Conservation (phyloP, 129 eudicot species). For the Artemisia annua region DNA sequence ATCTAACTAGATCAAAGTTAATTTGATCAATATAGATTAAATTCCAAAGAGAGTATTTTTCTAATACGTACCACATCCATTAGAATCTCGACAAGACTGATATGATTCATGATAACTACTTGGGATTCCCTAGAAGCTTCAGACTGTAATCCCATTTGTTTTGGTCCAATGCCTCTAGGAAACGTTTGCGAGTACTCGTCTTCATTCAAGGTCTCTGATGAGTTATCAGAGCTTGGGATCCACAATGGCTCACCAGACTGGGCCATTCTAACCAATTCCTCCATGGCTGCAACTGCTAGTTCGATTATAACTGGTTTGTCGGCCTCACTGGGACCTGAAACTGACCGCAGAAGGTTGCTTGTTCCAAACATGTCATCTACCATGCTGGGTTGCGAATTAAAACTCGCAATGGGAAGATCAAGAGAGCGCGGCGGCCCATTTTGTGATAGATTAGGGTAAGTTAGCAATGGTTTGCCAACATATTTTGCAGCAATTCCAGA, state of each 20-base stretch:
- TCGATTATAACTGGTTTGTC: constrained; percentile 60
- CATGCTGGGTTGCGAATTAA: constrained; percentile 38
- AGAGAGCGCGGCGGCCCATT: constrained; percentile 34
- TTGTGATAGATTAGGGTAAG: constrained; percentile 38
- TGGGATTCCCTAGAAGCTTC: constrained; percentile 62
- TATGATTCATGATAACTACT: constrained; percentile 56
- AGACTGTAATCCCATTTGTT: constrained; percentile 28
- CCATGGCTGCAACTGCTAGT: constrained; percentile 67
- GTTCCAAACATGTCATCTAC: constrained; percentile 47
- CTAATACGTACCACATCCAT: constrained; percentile 52
- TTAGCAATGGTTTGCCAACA: constrained; percentile 60
- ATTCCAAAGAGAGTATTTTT: neutral
- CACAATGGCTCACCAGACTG: constrained; percentile 57
- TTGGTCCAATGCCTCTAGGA: constrained; percentile 49
- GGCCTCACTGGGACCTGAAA: constrained; percentile 42
- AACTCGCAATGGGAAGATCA: constrained; percentile 36
- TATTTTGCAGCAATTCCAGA: constrained; percentile 79
- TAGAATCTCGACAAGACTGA: constrained; percentile 59
- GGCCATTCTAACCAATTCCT: constrained; percentile 53
- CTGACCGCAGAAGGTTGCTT: constrained; percentile 40
- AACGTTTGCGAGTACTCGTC: constrained; percentile 47
- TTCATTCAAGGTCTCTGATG: constrained; percentile 39
- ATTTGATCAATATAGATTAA: neutral
- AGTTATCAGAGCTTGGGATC: constrained; percentile 38
- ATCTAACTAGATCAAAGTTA: neutral